Evolutionary conservation across 805 yeast species (phyloP).

Genomic region (Sporopachydermia quercuum): DNA sequence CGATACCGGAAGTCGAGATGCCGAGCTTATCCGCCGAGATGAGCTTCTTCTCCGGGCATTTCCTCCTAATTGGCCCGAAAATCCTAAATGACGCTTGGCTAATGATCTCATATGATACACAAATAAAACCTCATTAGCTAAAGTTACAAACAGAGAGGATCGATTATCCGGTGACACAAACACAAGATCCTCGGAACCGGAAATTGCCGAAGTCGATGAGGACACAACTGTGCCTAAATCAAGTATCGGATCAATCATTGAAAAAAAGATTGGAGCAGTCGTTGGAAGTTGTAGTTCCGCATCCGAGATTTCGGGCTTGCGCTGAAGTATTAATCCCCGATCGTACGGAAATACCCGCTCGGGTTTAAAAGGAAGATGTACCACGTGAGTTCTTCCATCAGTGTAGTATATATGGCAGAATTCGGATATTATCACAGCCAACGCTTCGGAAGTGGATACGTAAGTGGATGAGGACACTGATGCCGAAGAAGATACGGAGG

Average conservation of each 20-base stretch:
- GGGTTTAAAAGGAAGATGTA: constrained; percentile 50
- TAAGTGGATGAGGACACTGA: background rate
- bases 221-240: constrained; percentile 63
- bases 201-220: constrained; percentile 51
- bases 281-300: constrained; percentile 2
- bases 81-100: background rate
- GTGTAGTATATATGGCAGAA: constrained; percentile 42
- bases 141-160: constrained; percentile 40
- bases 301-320: constrained; percentile 18
- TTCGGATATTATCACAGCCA: constrained; percentile 42
- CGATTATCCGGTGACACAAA: constrained; percentile 32
- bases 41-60: background rate
- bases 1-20: background rate
- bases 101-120: constrained; percentile 41
- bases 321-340: constrained; percentile 52
- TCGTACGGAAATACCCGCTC: constrained; percentile 47
- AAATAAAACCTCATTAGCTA: constrained; percentile 26
- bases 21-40: background rate
- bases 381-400: constrained; percentile 39
- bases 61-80: background rate
- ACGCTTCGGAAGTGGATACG: constrained; percentile 14
- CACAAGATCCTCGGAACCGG: constrained; percentile 40
- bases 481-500: background rate
- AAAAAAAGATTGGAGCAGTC: constrained; percentile 30
- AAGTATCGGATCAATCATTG: constrained; percentile 59